Percentiles rank a stretch among this genome's conserved stretches.
phyloP scores from a whole-genome alignment of 2,329 filamentous ascomycete species.

The Sporothrix phasma region DNA sequence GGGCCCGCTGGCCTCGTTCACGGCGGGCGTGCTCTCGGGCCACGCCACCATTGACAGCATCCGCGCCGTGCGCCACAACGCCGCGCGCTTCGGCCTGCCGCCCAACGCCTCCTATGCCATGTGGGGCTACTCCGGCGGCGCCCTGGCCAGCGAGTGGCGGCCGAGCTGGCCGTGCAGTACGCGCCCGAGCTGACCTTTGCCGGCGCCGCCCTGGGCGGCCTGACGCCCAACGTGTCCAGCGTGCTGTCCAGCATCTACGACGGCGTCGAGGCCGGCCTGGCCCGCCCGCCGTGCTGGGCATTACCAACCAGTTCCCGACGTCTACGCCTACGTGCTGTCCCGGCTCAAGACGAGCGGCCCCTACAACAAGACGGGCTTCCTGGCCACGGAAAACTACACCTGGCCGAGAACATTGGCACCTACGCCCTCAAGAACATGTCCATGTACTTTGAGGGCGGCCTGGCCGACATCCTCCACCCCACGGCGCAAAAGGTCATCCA shows the following conservation, averaged over 20 bases:
- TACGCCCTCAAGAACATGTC: slow-evolving; percentile 30
- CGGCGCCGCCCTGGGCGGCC: slow-evolving; percentile 37
- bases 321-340: slow-evolving; percentile 21
- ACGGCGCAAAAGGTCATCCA: slow-evolving; percentile 22
- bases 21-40: slow-evolving; percentile 32
- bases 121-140: slow-evolving; percentile 47
- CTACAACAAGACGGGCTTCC: slow-evolving; percentile 28
- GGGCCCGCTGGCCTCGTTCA: slow-evolving; percentile 33
- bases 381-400: slow-evolving; percentile 23
- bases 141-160: slow-evolving; percentile 39
- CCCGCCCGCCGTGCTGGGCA: slow-evolving; percentile 30
- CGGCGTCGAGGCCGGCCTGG: slow-evolving; percentile 26
- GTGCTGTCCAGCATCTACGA: slow-evolving; percentile 28
- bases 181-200: slow-evolving; percentile 37
- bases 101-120: slow-evolving; percentile 30
- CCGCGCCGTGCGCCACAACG: slow-evolving; percentile 29
- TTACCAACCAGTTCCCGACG: slow-evolving; percentile 27
- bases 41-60: slow-evolving; percentile 35
- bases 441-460: slow-evolving; percentile 33
- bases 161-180: slow-evolving; percentile 38
- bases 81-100: slow-evolving; percentile 23
- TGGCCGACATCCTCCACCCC: slow-evolving; percentile 17
- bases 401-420: slow-evolving; percentile 21
- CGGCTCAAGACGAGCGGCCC: slow-evolving; percentile 24
- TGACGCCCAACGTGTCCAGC: slow-evolving; percentile 32